Percentiles rank a stretch among this genome's conserved stretches.
phyloP scores from a whole-genome alignment of 257 asterid species.

The Galeopsis tetrahit region DNA sequence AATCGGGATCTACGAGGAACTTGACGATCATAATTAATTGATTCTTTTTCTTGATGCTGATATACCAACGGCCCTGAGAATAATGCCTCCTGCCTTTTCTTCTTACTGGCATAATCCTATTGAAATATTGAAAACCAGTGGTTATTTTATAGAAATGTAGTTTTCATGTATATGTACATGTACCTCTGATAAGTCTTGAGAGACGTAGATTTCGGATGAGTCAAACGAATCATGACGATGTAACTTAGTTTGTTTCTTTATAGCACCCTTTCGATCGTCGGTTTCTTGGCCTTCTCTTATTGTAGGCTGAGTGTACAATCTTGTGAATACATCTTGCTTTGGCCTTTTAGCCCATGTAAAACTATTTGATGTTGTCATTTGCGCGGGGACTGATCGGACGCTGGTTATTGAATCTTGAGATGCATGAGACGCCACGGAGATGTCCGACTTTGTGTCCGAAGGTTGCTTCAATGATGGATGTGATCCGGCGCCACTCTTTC shows the following conservation, averaged over 20 bases:
- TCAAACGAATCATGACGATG: slow-evolving; percentile 55
- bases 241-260: slow-evolving; percentile 33
- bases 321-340: slow-evolving; percentile 51
- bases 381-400: slow-evolving; percentile 61
- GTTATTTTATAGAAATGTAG: not conserved
- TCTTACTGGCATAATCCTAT: slow-evolving; percentile 47
- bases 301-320: slow-evolving; percentile 42
- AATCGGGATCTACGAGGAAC: slow-evolving; percentile 67
- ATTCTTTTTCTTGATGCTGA: slow-evolving; percentile 43
- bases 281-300: slow-evolving; percentile 48
- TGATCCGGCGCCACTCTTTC: slow-evolving; percentile 53
- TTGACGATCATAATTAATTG: slow-evolving; percentile 41
- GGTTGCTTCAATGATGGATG: slow-evolving; percentile 53
- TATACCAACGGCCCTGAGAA: slow-evolving; percentile 54
- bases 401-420: slow-evolving; percentile 62
- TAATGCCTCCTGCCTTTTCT: slow-evolving; percentile 35
- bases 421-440: slow-evolving; percentile 64
- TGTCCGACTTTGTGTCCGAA: slow-evolving; percentile 68
- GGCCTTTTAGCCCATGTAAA: slow-evolving; percentile 58
- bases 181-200: slow-evolving; percentile 53
- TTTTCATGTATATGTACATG: not conserved
- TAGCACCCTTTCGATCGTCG: slow-evolving; percentile 37
- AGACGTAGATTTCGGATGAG: slow-evolving; percentile 44
- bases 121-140: slow-evolving; percentile 31
- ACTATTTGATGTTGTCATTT: slow-evolving; percentile 49